Percentiles rank a stretch among this genome's conserved stretches.
These are phyloP conservation scores for Macrotyloma uniflorum DNA, from an alignment of 306 rosid species.

Conservation along the genomic window DNA sequence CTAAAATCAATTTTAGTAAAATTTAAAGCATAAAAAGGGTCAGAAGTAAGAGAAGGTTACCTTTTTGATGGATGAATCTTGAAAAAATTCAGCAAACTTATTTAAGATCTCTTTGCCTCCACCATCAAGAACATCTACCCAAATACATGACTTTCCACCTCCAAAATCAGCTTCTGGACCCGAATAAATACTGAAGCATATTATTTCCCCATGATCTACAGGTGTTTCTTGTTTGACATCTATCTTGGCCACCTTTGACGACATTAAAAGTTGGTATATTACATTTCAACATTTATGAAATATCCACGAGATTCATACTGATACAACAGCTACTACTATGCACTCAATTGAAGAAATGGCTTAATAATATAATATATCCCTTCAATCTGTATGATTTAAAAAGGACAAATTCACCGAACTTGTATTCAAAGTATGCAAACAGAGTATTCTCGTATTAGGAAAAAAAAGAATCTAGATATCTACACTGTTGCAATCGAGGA, in stretches of 20 bases:
- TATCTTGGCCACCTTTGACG: conserved; percentile 82
- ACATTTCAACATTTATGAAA: conserved; percentile 36
- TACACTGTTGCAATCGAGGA: conserved; percentile 3
- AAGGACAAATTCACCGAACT: conserved; percentile 15
- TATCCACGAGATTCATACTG: conserved; percentile 9
- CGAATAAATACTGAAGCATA: conserved; percentile 92
- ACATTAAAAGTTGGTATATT: conserved; percentile 35
- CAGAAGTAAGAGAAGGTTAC: conserved; percentile 45
- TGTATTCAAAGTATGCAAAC: background rate
- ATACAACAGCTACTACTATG: conserved; percentile 5
- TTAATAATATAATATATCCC: conserved; percentile 15
- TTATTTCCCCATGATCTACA: conserved; percentile 93
- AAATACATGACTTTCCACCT: conserved; percentile 87
- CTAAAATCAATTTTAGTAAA: background rate
- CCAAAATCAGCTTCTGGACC: conserved; percentile 95
- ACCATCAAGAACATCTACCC: conserved; percentile 99
- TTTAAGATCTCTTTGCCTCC: conserved; percentile 75
- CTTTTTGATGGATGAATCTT: conserved; percentile 82
- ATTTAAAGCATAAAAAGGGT: conserved; percentile 10
- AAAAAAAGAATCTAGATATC: background rate
- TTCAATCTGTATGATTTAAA: conserved; percentile 18
- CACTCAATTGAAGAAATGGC: conserved; percentile 26
- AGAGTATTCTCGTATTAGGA: background rate
- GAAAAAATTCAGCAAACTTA: conserved; percentile 76
- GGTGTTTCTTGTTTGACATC: conserved; percentile 91